A percentile compares a stretch with the other conserved stretches of the same genome.
Evolutionary conservation across 2,329 filamentous ascomycete genomes (phyloP).

Genomic region (Ceratocystis variospora): DNA sequence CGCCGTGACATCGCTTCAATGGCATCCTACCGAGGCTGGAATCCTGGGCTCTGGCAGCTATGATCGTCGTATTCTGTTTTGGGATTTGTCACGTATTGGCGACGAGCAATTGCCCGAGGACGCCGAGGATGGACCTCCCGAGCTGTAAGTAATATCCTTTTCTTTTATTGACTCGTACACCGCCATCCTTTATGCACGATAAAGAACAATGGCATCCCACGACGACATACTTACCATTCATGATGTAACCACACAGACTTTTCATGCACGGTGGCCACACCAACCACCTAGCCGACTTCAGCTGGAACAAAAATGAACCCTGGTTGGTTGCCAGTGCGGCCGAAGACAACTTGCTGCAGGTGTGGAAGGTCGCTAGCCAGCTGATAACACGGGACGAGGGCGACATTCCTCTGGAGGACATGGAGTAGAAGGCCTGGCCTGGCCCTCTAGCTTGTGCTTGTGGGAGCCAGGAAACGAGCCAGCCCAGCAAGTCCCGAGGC

Average conservation of each 20-base stretch:
- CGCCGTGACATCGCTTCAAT: constrained; percentile 79
- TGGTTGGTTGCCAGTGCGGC: constrained; percentile 94
- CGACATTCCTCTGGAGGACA: constrained; percentile 62
- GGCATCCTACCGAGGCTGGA: constrained; percentile 83
- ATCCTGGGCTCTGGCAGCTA: constrained; percentile 86
- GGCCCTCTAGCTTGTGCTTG: background rate
- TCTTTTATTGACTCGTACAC: background rate
- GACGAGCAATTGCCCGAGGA: constrained; percentile 94
- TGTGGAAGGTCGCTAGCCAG: constrained; percentile 76
- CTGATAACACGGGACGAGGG: constrained; percentile 67
- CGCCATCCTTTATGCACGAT: background rate
- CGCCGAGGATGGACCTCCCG: constrained; percentile 83
- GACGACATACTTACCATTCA: background rate
- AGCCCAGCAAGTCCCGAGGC: background rate
- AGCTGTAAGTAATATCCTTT: constrained; percentile 53
- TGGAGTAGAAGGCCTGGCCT: constrained; percentile 31
- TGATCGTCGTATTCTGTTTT: constrained; percentile 87
- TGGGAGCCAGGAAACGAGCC: background rate
- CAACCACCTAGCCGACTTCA: constrained; percentile 91
- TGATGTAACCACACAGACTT: constrained; percentile 37
- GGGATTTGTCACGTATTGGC: constrained; percentile 83
- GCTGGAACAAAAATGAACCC: constrained; percentile 92
- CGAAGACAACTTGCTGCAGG: constrained; percentile 91
- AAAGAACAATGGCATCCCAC: background rate
- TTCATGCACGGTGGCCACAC: constrained; percentile 99